A percentile compares a stretch with the other conserved stretches of the same genome.
Evolutionary conservation across 2,329 filamentous ascomycete genomes (phyloP).

Genomic region (Epichloe brachyelytri): DNA sequence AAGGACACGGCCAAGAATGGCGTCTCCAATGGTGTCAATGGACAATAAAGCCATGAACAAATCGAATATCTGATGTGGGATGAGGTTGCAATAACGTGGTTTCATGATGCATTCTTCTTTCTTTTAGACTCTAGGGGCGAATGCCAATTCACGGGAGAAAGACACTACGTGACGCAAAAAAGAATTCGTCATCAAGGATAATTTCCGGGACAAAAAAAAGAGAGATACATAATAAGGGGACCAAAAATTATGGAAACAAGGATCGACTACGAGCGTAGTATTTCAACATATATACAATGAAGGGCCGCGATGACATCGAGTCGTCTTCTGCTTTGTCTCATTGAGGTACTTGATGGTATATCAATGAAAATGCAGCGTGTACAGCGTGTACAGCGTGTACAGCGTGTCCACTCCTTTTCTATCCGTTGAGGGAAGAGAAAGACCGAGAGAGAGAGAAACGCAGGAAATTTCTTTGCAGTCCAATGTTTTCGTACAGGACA

Average conservation of each 20-base stretch:
- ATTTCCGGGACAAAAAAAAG: neutral
- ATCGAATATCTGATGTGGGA: no score
- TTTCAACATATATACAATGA: neutral
- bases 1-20: constrained; percentile 14
- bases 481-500: neutral
- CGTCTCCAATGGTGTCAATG: constrained; percentile 17
- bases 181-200: neutral
- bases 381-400: no score
- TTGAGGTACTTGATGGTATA: neutral
- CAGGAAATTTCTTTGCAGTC: neutral
- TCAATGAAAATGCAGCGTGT: neutral
- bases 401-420: neutral
- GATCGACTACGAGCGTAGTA: neutral
- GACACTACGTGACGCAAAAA: neutral
- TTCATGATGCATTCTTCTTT: neutral
- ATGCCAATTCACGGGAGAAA: neutral
- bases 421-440: neutral
- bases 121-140: neutral
- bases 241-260: neutral
- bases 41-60: constrained; percentile 6
- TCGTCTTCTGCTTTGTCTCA: neutral
- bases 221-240: neutral
- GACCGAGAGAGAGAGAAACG: neutral
- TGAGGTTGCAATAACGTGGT: neutral
- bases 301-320: neutral